Conservation (phyloP, 441 rosid species). For the Hura crepitans region DNA sequence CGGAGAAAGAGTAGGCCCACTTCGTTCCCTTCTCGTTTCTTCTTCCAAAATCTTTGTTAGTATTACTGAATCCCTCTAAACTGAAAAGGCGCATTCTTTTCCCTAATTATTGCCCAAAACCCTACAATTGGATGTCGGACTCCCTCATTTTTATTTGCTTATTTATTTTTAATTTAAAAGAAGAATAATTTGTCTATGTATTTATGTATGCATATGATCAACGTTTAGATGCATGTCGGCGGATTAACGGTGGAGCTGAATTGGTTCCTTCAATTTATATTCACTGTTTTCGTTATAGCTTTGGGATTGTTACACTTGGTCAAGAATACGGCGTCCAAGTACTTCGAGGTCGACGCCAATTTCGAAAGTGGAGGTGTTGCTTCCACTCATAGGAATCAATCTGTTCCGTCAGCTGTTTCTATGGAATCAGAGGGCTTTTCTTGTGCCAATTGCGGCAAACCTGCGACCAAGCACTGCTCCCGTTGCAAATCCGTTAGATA, state of each 20-base stretch:
- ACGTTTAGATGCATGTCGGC: constrained; percentile 76
- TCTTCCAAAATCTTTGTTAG: too few species aligned
- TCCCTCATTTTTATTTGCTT: not conserved
- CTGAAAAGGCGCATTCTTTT: not conserved
- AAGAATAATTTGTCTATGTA: not conserved
- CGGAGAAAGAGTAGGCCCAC: not conserved
- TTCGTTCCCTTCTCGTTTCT: not conserved
- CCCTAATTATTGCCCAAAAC: constrained; percentile 7
- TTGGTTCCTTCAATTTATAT: constrained; percentile 60
- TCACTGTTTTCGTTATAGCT: constrained; percentile 47
- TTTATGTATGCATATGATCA: constrained; percentile 18
- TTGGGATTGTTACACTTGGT: constrained; percentile 57
- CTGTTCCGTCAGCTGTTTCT: constrained; percentile 10
- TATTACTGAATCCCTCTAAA: too few species aligned
- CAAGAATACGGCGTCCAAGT: constrained; percentile 70
- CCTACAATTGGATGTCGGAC: not conserved
- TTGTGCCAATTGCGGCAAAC: constrained; percentile 49
- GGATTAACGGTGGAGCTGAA: constrained; percentile 72
- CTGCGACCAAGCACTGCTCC: constrained; percentile 49
- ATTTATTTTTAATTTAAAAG: not conserved
- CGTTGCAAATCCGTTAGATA: constrained; percentile 77
- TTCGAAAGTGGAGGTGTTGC: constrained; percentile 41
- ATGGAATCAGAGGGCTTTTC: constrained; percentile 22
- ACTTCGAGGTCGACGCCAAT: constrained; percentile 80
- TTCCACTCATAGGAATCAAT: constrained; percentile 15